Evolutionary conservation across 2,329 filamentous ascomycete species (phyloP), one percentile per base, ranked within the genome.

Genomic region (Colletotrichum sp.): DNA sequence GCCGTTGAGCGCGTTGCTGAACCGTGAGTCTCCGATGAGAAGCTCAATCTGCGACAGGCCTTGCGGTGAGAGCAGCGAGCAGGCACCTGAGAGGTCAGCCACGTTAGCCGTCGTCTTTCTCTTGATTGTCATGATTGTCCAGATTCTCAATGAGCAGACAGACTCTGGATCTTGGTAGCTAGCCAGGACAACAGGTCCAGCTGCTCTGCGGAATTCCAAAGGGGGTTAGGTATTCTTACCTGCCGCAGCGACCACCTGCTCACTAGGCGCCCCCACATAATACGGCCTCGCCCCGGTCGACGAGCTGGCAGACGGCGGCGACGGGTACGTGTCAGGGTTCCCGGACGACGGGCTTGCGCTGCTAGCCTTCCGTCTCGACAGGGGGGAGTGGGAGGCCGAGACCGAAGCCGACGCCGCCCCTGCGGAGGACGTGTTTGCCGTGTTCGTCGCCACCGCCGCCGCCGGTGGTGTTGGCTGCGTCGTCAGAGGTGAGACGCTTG

Each of bases 391-490:
- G 7, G 59, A 34, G 12, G 52, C 52, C 14, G 83, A 81, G 34
- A 82, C 86, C 16, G 79, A 81, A 10, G 36, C 36, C 32, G 68
- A 43, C 34, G 68, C 68, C 34, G 67, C n/a, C 43, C 43, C 43
- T n/a, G 39, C 30, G 68, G 39, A 76, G 43, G 59, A 76, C n/a
- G 75, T 68, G 2, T 78, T 78, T 30, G 30, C 52, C 34, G 67
- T n/a, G 1, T 30, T 30, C 24, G 61, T 63, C 13, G 55, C 43
- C 18, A 55, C 55, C 18, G 52, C n/a, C 48, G 21, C 26, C 59
- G 59, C 18, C 59, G 59, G 59, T 4, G 59, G 59, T 61, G 59
- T 61, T 61, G 30, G 18, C 32, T 21, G 43, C n/a, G 59, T 32
- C 3, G 28, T 61, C 59, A 55, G 5, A 24, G 71, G 71, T 14